These are phyloP conservation scores for Hemileia vastatrix DNA, from an alignment of 1,284 basidiomycete species.

Conservation along the genomic window DNA sequence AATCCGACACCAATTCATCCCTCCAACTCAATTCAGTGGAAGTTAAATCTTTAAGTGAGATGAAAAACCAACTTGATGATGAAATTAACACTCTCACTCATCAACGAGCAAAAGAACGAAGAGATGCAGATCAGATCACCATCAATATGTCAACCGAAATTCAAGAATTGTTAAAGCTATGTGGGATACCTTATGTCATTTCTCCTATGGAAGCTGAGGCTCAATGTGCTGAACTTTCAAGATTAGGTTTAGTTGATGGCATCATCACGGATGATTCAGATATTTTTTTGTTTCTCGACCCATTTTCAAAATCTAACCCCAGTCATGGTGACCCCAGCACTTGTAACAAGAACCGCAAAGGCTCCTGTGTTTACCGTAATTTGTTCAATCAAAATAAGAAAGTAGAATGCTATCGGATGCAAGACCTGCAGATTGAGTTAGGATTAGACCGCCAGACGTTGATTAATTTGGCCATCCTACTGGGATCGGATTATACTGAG, in stretches of 20 bases:
- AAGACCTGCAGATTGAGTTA: conserved; percentile 78
- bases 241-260: conserved; percentile 79
- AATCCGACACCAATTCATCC: no score
- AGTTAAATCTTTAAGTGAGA: no score
- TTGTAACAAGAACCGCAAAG: no score
- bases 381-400: conserved; percentile 99
- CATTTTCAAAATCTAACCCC: no score
- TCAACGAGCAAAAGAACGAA: conserved; percentile 13
- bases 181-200: conserved; percentile 95
- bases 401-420: conserved; percentile 82
- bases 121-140: conserved; percentile 19
- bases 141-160: conserved; percentile 15
- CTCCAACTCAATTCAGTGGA: no score
- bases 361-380: conserved; percentile 86
- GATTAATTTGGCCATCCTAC: conserved; percentile 77
- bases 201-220: conserved; percentile 99
- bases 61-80: conserved; percentile 5
- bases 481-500: conserved; percentile 96
- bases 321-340: no score
- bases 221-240: conserved; percentile 86
- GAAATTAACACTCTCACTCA: conserved; percentile 8
- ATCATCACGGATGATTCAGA: conserved; percentile 99
- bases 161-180: conserved; percentile 59
- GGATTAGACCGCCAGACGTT: conserved; percentile 78
- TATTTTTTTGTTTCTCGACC: conserved; percentile 85